Conservation (phyloP, 495 filamentous ascomycete species). For the Hypoxylon cercidicola region DNA sequence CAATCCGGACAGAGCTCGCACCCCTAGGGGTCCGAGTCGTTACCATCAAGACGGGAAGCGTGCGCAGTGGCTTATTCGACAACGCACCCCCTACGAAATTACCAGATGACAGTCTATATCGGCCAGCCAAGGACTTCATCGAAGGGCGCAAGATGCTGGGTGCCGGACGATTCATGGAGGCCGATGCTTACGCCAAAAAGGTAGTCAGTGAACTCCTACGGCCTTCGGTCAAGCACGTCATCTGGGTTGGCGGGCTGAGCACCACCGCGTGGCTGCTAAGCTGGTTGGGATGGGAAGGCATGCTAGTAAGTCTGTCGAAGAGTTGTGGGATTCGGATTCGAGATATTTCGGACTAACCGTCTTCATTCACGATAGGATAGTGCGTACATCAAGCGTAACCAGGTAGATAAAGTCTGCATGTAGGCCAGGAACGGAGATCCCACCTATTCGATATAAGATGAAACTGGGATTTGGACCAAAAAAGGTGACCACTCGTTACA, state of each 20-base stretch:
- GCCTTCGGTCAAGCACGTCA: constrained; percentile 27
- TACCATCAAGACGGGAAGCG: constrained; percentile 44
- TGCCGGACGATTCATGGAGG: constrained; percentile 2
- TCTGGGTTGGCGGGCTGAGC: constrained; percentile 35
- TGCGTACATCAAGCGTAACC: too few species aligned
- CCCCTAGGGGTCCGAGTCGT: constrained; percentile 60
- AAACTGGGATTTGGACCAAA: too few species aligned
- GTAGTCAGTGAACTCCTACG: constrained; percentile 28
- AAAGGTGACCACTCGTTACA: too few species aligned
- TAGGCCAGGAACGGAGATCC: too few species aligned
- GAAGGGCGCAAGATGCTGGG: constrained; percentile 37
- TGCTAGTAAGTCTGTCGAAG: constrained; percentile 25
- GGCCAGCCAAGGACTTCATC: constrained; percentile 36
- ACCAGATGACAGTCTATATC: constrained; percentile 39
- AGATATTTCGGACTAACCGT: too few species aligned
- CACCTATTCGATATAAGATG: too few species aligned
- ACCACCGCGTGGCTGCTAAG: constrained; percentile 37
- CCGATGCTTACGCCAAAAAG: constrained; percentile 30
- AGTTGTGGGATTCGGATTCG: constrained; percentile 10
- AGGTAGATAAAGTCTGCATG: too few species aligned
- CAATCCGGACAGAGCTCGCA: constrained; percentile 62
- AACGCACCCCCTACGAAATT: constrained; percentile 35
- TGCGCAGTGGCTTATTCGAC: constrained; percentile 33
- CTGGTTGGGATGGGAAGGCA: constrained; percentile 46
- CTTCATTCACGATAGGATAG: too few species aligned